These are phyloP conservation scores for Marasmius oreades DNA, from an alignment of 1,284 basidiomycete genomes.

Conservation along the genomic window DNA sequence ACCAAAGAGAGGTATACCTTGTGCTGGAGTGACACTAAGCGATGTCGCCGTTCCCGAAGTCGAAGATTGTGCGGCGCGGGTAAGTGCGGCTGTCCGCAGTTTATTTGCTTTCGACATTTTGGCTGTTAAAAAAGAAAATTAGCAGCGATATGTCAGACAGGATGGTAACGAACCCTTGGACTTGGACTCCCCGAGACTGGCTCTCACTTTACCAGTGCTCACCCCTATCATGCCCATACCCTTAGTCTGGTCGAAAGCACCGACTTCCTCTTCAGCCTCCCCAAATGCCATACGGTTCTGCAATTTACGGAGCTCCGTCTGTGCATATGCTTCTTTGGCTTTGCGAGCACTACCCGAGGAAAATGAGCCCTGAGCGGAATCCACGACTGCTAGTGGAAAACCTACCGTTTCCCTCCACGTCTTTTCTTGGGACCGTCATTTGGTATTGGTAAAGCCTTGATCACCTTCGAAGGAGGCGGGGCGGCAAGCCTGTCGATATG, in stretches of 20 bases:
- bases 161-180: slow-evolving; percentile 65
- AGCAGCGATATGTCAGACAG: slow-evolving; percentile 4
- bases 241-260: slow-evolving; percentile 94
- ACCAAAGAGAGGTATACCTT: slow-evolving; percentile 55
- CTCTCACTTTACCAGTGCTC: slow-evolving; percentile 83
- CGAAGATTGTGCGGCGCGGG: slow-evolving; percentile 60
- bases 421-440: slow-evolving; percentile 95
- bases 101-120: slow-evolving; percentile 98
- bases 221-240: slow-evolving; percentile 96
- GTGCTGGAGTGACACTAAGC: slow-evolving; percentile 92
- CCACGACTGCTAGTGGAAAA: slow-evolving; percentile 1
- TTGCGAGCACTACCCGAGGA: slow-evolving; percentile 74
- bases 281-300: slow-evolving; percentile 98
- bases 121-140: slow-evolving; percentile 43
- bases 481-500: slow-evolving; percentile 91
- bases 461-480: slow-evolving; percentile 91
- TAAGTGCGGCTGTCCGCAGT: slow-evolving; percentile 80
- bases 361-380: background rate
- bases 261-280: slow-evolving; percentile 93
- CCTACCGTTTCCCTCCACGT: slow-evolving; percentile 88
- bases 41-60: slow-evolving; percentile 87
- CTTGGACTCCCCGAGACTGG: slow-evolving; percentile 81
- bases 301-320: slow-evolving; percentile 94
- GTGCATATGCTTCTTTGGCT: slow-evolving; percentile 94
- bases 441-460: slow-evolving; percentile 94